Evolutionary conservation across 2,329 filamentous ascomycete genomes (phyloP), one percentile per base, ranked within the genome.

Genomic region (Phoma sp.): DNA sequence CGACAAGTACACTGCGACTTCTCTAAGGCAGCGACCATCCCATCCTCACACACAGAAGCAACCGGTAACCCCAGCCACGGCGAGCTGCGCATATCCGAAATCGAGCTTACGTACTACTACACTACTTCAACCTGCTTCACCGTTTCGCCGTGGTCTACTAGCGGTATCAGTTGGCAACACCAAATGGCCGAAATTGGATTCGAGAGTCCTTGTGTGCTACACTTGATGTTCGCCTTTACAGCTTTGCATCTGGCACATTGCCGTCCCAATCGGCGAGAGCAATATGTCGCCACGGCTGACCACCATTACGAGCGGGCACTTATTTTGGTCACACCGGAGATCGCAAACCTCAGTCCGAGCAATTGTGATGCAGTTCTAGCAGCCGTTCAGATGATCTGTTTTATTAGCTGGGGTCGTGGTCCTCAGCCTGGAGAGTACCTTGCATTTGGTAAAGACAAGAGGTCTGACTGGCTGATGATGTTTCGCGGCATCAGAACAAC

Each of bases 401-500:
- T 69, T 37, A 56, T 71, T 19, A 51, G 27, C 15, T 69, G 64
- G 62, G 67, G 63, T 6, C 59, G 61, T 13, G 68, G 68, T 2
- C 68, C 68, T 1, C 60, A 65, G 32, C 60, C 64, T 4, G 69
- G 67, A 6, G 68, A 72, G 45, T 72, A 64, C 35, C 65, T 72
- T 15, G 68, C 69, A 6, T 72, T 72, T 22, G 64, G 65, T n/a
- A 47, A 55, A 22, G 52, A 61, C 2, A 60, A 60, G 29, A 63
- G 41, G 29, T 71, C 69, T 15, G 65, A 72, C 24, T 72, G 68
- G 68, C 59, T 72, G n/a, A 43, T 67, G 35, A 68, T 72, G 65
- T 71, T 72, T 21, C 63, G 67, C 29, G 69, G 68, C 1, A 63
- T 72, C 3, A 60, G 64, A 21, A 67, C 64, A 1, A 72, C 65